Conservation (phyloP, 2,329 filamentous ascomycete species). For the Penicillium sp. region DNA sequence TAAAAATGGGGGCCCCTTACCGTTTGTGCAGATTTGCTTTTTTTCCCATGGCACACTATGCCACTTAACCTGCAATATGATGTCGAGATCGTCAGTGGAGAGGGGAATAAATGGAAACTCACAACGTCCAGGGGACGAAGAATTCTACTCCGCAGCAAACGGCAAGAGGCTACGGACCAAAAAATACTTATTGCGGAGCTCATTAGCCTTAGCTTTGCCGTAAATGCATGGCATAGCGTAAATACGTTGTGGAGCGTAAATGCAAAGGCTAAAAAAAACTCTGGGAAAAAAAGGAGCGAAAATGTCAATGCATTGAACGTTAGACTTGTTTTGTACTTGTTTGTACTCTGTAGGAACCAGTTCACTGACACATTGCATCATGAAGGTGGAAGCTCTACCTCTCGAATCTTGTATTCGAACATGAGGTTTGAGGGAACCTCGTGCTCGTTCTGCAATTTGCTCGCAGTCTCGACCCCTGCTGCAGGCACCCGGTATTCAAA, state of each 20-base stretch:
- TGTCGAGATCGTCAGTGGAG: neutral
- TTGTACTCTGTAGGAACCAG: no score
- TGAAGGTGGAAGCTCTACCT: slow-evolving; percentile 23
- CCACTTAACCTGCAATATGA: neutral
- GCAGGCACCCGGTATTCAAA: slow-evolving; percentile 65
- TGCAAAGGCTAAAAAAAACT: no score
- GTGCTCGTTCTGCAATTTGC: slow-evolving; percentile 55
- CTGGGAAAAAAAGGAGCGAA: no score
- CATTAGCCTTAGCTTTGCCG: no score
- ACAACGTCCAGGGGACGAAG: no score
- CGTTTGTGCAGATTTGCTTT: neutral
- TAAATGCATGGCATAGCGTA: no score
- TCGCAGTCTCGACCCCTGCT: slow-evolving; percentile 56
- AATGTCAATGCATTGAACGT: no score
- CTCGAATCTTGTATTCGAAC: slow-evolving; percentile 45
- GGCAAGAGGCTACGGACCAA: neutral
- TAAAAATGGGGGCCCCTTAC: neutral
- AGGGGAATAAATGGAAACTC: no score
- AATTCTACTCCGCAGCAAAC: neutral
- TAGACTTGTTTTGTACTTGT: no score
- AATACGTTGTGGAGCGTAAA: no score
- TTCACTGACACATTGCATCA: neutral
- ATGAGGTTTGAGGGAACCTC: slow-evolving; percentile 58
- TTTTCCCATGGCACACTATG: neutral
- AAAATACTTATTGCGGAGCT: no score